Conservation (phyloP, 345 rosid species). For the Turritis glabra region DNA sequence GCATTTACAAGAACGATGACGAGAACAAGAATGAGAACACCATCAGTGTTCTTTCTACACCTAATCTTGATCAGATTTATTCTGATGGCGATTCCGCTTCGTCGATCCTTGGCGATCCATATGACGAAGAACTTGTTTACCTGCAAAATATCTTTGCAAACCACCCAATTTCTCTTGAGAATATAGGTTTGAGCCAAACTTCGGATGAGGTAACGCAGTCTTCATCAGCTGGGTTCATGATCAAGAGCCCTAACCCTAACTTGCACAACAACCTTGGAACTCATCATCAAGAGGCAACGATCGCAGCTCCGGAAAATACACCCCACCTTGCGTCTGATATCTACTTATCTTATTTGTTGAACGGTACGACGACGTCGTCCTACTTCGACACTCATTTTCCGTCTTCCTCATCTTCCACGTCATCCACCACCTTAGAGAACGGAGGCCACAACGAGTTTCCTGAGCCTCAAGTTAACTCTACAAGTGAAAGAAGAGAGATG, state of each 20-base stretch:
- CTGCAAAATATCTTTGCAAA: conserved; percentile 61
- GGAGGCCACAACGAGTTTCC: conserved; percentile 23
- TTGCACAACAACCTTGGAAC: neutral
- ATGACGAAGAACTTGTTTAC: conserved; percentile 70
- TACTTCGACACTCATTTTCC: conserved; percentile 24
- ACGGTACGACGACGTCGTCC: conserved; percentile 46
- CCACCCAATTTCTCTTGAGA: conserved; percentile 35
- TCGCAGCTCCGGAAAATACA: conserved; percentile 14
- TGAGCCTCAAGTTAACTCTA: conserved; percentile 34
- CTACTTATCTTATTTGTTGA: conserved; percentile 58
- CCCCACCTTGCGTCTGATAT: conserved; percentile 57
- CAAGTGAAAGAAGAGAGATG: conserved; percentile 61
- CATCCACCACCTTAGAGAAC: conserved; percentile 20
- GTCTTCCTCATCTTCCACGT: conserved; percentile 24
- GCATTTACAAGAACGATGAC: conserved; percentile 20
- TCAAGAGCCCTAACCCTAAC: conserved; percentile 34
- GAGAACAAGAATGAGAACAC: conserved; percentile 16
- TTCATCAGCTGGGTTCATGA: conserved; percentile 25
- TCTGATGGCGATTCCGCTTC: conserved; percentile 40
- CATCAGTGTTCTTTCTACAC: conserved; percentile 22
- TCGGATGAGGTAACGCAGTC: conserved; percentile 21
- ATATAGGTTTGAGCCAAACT: conserved; percentile 20
- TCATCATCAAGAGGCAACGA: conserved; percentile 21
- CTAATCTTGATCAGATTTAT: conserved; percentile 27
- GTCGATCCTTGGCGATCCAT: conserved; percentile 48